phyloP scores from a whole-genome alignment of 768 basidiomycete genomes.

The Gloeopeniophorella convolvens region DNA sequence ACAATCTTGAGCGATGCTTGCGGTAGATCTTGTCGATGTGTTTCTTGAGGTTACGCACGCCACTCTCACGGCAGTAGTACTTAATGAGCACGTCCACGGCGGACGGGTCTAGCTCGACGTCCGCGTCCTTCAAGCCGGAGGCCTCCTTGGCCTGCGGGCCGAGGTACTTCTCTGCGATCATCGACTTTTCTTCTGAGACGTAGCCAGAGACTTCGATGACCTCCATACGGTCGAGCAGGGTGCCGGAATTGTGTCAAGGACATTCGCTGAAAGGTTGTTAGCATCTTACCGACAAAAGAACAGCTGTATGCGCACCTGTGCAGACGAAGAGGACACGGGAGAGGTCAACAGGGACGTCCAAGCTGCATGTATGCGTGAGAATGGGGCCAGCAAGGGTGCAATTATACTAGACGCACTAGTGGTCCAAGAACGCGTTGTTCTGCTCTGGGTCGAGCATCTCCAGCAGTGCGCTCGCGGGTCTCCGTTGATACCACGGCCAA shows the following conservation, averaged over 20 bases:
- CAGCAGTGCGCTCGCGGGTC: conserved; percentile 87
- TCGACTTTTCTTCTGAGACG: conserved; percentile 87
- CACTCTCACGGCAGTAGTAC: conserved; percentile 96
- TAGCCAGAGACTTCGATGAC: conserved; percentile 93
- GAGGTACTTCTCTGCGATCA: conserved; percentile 82
- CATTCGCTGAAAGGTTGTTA: conserved; percentile 51
- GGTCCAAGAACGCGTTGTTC: conserved; percentile 90
- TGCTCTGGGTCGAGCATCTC: conserved; percentile 97
- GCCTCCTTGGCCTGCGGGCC: conserved; percentile 91
- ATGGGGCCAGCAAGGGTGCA: not conserved
- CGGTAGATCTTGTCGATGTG: conserved; percentile 99
- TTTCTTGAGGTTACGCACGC: conserved; percentile 95
- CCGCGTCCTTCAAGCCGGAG: conserved; percentile 77
- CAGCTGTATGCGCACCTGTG: conserved; percentile 44
- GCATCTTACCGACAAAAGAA: not conserved
- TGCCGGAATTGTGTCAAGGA: conserved; percentile 88
- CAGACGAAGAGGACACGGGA: conserved; percentile 97
- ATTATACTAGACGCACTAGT: conserved; percentile 60
- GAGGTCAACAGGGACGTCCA: conserved; percentile 95
- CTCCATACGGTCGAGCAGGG: conserved; percentile 96
- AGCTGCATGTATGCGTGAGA: conserved; percentile 39
- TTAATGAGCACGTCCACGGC: conserved; percentile 88
- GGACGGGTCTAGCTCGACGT: conserved; percentile 69
- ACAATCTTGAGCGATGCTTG: conserved; percentile 93
- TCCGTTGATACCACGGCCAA: conserved; percentile 84